Base-by-base conservation (phyloP, 257 asterid species). In the Ilex aquifolium region DNA sequence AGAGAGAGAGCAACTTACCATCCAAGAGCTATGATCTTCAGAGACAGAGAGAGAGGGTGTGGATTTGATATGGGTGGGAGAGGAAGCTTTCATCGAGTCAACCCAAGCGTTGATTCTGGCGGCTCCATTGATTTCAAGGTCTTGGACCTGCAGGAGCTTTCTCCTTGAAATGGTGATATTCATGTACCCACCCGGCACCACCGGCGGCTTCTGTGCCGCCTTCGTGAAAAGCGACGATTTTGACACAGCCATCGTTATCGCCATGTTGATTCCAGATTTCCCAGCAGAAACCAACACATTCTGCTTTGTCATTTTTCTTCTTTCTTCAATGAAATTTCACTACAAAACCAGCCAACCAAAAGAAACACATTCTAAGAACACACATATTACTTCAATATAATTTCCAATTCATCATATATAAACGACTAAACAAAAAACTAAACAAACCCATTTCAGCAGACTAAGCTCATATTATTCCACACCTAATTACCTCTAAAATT, bases 31-130 rank as follows among this genome's bases (percentile, higher is more conserved):
- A 2, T 56, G 82, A 63, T 69, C 86, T 30, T 72, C 84, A n/a
- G 95, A 60, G 64, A 36, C 42, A 65, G 77, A 27, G 76, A 21
- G 27, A 21, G 27, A 16, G 6, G 85, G 66, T 3, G 57, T 53
- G 57, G 88, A 66, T 50, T 85, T 78, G 66, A 75, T 30, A 53
- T 77, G 96, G 3, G 96, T 86, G 21, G 98, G 98, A 31, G 98
- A 91, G 55, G 95, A 91, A 59, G 94, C 90, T 65, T 84, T 82
- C 98, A 91, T 91, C 16, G 89, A 76, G 36, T 88, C 98, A 12
- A 86, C 79, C 96, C 95, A 88, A 13, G 95, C 31, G 66, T 81
- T 88, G 67, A 76, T 77, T 69, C 85, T 81, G 0, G 79, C 73
- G 39, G 82, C 80, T 40, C 67, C 54, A 50, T 76, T 80, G 63